Evolutionary conservation across 257 asterid genomes (phyloP).

Genomic region (Ophiorrhiza pumila): DNA sequence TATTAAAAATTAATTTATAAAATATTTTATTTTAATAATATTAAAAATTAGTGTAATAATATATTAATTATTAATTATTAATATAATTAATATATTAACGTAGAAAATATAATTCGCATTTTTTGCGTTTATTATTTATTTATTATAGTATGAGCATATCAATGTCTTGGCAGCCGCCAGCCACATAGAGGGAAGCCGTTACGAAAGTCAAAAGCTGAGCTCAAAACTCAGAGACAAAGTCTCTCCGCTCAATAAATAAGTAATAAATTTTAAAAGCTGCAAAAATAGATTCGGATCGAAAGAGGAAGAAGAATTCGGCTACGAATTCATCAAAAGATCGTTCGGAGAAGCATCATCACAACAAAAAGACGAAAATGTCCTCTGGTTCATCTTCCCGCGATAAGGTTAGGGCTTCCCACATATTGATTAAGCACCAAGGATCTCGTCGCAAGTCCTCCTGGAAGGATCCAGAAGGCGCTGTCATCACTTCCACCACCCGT

Average conservation of each 20-base stretch:
- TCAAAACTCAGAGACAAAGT: not conserved
- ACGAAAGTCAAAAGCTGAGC: too few relatives aligned
- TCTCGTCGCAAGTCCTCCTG: conserved; percentile 94
- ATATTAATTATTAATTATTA: too few relatives aligned
- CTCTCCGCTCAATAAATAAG: not conserved
- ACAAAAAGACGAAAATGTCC: conserved; percentile 62
- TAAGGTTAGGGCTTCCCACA: conserved; percentile 85
- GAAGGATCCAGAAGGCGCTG: conserved; percentile 88
- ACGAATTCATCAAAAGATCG: conserved; percentile 49
- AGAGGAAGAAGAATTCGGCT: conserved; percentile 50
- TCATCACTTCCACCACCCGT: conserved; percentile 70
- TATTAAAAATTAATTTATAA: too few relatives aligned
- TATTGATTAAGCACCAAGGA: conserved; percentile 89
- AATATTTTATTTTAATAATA: too few relatives aligned
- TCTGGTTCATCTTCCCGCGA: conserved; percentile 55
- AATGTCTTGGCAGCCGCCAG: too few relatives aligned
- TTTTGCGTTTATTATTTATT: too few relatives aligned
- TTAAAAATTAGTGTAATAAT: too few relatives aligned
- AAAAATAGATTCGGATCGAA: conserved; percentile 77
- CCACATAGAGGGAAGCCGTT: too few relatives aligned
- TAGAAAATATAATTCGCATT: too few relatives aligned
- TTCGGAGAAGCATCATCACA: conserved; percentile 35
- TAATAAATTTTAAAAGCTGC: conserved; percentile 4
- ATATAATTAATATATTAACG: too few relatives aligned
- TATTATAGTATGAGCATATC: too few relatives aligned